A percentile compares a stretch with the other conserved stretches of the same genome.
Evolutionary conservation across 2,329 filamentous ascomycete genomes (phyloP).

Genomic region (Hirsutella minnesotensis): DNA sequence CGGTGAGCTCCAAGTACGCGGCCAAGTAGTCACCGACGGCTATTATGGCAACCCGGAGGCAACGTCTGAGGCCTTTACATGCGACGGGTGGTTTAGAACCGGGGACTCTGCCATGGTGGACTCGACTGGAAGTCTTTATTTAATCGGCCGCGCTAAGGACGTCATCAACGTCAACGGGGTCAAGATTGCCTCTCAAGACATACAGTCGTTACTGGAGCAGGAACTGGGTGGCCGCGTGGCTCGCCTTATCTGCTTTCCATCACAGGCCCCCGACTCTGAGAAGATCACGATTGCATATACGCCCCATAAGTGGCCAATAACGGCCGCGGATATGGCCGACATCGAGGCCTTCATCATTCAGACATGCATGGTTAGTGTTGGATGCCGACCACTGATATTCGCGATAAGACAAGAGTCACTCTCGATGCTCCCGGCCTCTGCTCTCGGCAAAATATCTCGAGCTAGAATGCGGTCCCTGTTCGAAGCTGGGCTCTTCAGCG

Average conservation of each 20-base stretch:
- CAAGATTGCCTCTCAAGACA: slow-evolving; percentile 23
- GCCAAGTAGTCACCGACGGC: no score
- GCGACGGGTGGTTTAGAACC: no score
- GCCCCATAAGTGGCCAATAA: neutral
- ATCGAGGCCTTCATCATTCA: slow-evolving; percentile 1
- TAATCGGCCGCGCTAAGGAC: no score
- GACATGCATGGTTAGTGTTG: slow-evolving; percentile 1
- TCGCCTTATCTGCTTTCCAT: slow-evolving; percentile 25
- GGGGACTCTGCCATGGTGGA: no score
- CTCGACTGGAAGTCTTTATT: no score
- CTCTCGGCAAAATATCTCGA: slow-evolving; percentile 28
- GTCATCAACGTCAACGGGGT: slow-evolving; percentile 27
- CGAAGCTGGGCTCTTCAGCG: slow-evolving; percentile 1
- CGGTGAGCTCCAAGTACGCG: no score
- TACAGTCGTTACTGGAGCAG: slow-evolving; percentile 26
- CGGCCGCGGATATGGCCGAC: neutral
- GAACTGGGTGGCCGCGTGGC: slow-evolving; percentile 5
- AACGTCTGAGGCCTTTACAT: no score
- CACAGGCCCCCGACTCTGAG: slow-evolving; percentile 19
- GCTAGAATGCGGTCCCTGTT: slow-evolving; percentile 16
- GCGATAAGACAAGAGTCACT: no score
- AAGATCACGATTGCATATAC: slow-evolving; percentile 25
- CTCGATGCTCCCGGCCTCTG: slow-evolving; percentile 9
- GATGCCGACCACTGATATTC: slow-evolving; percentile 1
- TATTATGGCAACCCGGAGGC: no score